Evolutionary conservation across 176 grass and related monocot species (phyloP), one percentile per base, ranked within the genome.

Genomic region (Avena atlantica): DNA sequence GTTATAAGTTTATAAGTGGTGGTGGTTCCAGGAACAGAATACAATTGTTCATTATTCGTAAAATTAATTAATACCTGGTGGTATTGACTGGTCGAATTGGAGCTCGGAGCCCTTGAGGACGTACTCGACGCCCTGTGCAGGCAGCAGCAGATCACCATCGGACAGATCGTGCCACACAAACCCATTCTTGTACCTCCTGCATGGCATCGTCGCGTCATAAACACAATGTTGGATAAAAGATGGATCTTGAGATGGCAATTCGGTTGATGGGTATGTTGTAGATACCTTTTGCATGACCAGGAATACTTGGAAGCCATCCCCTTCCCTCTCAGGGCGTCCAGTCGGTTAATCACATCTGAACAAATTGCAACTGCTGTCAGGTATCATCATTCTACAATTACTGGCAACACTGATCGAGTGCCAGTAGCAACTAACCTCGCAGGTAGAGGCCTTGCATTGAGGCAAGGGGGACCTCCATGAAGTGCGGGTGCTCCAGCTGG

Each of bases 231-330:
- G 2, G n/a, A 37, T 5, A 3, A 27, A 58, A 23, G 16, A 49
- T 6, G 42, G 21, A 45, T 29, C 15, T 16, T 24, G 0, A 47
- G n/a, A 78, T 2, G 9, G 9, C 52, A 71, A 45, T 21, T 44
- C 19, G 1, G 36, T 42, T 3, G 17, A 73, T 74, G n/a, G 12
- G 45, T 15, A 13, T 47, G 42, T 21, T 25, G 25, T 66, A 66
- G 6, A 25, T 1, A 98, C 95, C 95, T 95, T 64, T 93, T 98
- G 88, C 90, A 98, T 74, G 95, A 98, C 95, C 95, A 98, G 23
- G 95, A 95, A 78, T 98, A 98, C 88, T 93, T 90, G 44, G 84
- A 8, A 0, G 95, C 89, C 89, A 98, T 98, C 63, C 91, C 81
- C 76, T 89, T 95, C 10, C 95, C 93, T 88, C 95, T 88, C 49